phyloP scores from a whole-genome alignment of 1,284 basidiomycete genomes.

The Phylloporus sp. region DNA sequence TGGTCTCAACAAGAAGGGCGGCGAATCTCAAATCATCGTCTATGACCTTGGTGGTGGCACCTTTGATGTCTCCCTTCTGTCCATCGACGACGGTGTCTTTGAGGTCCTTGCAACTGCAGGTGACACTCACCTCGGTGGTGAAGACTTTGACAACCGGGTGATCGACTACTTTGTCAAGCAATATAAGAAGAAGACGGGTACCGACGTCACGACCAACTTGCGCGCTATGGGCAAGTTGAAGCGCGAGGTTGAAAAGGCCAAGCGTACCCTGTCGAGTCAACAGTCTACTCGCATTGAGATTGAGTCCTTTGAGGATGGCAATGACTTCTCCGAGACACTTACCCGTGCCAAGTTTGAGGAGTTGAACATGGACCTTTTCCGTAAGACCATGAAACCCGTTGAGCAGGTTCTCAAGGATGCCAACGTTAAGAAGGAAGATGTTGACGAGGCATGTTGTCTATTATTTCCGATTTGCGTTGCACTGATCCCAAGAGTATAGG shows the following conservation, averaged over 20 bases:
- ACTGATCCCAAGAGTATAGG: conserved; percentile 39
- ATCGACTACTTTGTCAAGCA: conserved; percentile 91
- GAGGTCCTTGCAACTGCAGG: conserved; percentile 97
- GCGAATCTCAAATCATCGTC: conserved; percentile 96
- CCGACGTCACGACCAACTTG: conserved; percentile 84
- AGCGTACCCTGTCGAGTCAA: conserved; percentile 94
- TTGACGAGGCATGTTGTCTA: conserved; percentile 75
- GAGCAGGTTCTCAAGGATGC: conserved; percentile 99
- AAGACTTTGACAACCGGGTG: conserved; percentile 90
- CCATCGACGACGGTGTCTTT: conserved; percentile 98
- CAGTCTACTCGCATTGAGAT: conserved; percentile 89
- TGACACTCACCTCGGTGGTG: conserved; percentile 99
- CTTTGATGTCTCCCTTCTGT: conserved; percentile 97
- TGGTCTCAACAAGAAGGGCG: conserved; percentile 95
- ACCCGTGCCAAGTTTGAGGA: conserved; percentile 99
- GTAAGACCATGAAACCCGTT: conserved; percentile 99
- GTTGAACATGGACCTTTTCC: conserved; percentile 98
- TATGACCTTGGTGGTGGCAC: conserved; percentile 99
- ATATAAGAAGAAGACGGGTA: conserved; percentile 96
- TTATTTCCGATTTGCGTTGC: no score
- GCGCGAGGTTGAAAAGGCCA: conserved; percentile 98
- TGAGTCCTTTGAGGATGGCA: conserved; percentile 93
- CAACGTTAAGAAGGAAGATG: conserved; percentile 95
- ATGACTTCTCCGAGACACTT: conserved; percentile 96
- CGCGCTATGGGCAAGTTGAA: conserved; percentile 96